Percentiles rank a stretch among this genome's conserved stretches.
Evolutionary conservation across 176 grass and related monocot species (phyloP).

Genomic region (Rhipidocladum racemiflorum): DNA sequence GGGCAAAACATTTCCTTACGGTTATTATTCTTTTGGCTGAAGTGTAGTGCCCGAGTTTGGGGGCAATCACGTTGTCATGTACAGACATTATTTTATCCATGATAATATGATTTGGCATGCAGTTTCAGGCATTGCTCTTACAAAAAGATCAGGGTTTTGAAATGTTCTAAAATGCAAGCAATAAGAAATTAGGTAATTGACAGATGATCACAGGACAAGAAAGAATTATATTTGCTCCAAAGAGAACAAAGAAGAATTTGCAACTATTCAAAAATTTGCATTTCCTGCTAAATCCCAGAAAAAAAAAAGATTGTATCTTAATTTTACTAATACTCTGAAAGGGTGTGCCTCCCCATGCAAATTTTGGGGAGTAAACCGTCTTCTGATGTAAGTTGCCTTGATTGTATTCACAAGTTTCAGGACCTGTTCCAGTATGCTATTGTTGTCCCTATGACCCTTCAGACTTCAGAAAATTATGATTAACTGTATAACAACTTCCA

Average conservation of each 20-base stretch:
- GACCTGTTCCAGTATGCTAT: neutral
- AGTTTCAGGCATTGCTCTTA: neutral
- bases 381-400: neutral
- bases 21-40: too few species aligned
- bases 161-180: neutral
- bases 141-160: neutral
- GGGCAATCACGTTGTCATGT: neutral
- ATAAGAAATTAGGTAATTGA: neutral
- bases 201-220: neutral
- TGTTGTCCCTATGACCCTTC: neutral
- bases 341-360: neutral
- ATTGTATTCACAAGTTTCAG: neutral
- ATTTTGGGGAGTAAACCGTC: neutral
- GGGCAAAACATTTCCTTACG: too few species aligned
- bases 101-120: neutral
- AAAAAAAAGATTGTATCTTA: neutral
- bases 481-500: conserved; percentile 2
- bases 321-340: conserved; percentile 21
- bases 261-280: neutral
- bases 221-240: neutral
- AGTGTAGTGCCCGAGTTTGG: too few species aligned
- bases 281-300: neutral
- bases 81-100: neutral
- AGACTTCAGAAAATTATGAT: neutral
- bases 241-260: neutral